These are phyloP conservation scores for Filosporella fistucella DNA, from an alignment of 495 filamentous ascomycete genomes.

Conservation along the genomic window DNA sequence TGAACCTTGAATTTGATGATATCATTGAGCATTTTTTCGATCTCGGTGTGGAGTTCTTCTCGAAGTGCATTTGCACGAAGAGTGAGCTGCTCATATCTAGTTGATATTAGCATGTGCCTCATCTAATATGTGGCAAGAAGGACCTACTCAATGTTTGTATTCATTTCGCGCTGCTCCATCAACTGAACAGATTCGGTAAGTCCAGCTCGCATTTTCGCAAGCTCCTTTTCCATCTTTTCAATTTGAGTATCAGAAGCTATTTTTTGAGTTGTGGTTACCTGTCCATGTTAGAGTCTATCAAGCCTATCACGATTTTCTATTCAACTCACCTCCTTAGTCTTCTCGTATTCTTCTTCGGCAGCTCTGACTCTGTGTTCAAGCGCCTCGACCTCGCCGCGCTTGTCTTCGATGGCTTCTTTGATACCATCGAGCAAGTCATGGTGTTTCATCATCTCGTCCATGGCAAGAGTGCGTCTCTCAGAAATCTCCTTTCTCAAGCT, in stretches of 20 bases:
- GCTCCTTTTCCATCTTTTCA: constrained; percentile 96
- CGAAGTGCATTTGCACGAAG: constrained; percentile 77
- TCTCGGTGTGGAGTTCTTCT: constrained; percentile 92
- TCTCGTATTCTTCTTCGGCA: constrained; percentile 90
- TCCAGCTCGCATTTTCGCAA: constrained; percentile 83
- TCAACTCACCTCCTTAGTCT: constrained; percentile 78
- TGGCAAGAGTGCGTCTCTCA: constrained; percentile 71
- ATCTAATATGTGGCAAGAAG: background rate
- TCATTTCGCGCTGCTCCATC: constrained; percentile 95
- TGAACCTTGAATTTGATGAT: constrained; percentile 99
- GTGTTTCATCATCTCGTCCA: constrained; percentile 85
- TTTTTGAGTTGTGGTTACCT: constrained; percentile 79
- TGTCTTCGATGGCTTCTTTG: constrained; percentile 93
- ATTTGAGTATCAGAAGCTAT: constrained; percentile 86
- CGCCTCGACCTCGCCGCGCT: constrained; percentile 83
- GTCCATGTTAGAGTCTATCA: constrained; percentile 25
- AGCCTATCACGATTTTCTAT: no score
- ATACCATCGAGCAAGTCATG: constrained; percentile 88
- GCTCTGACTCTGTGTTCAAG: constrained; percentile 80
- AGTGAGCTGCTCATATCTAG: constrained; percentile 85
- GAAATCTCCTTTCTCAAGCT: constrained; percentile 81
- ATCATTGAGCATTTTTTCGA: constrained; percentile 93
- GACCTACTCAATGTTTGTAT: constrained; percentile 85
- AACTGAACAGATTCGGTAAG: constrained; percentile 85
- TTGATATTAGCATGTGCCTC: constrained; percentile 1